A percentile compares a stretch with the other conserved stretches of the same genome.
Conservation (phyloP, 78 protist species). For the Dictyostelium firmibasis region DNA sequence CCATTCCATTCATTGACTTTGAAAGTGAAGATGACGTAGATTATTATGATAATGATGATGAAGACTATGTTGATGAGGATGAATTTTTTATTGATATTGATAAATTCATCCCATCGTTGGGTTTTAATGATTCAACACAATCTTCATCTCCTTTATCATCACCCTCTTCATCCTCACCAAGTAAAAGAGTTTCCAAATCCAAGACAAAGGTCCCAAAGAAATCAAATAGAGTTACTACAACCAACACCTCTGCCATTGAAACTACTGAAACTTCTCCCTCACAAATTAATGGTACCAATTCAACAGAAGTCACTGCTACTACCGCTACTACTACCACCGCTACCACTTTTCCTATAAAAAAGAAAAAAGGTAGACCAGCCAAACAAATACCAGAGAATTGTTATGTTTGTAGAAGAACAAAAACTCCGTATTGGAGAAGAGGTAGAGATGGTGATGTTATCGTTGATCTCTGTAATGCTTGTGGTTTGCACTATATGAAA, state of each 20-base stretch:
- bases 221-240: background rate
- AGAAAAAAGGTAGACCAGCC: background rate
- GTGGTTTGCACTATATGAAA: constrained; percentile 9
- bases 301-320: background rate
- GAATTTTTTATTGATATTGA: too few relatives aligned
- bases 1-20: background rate
- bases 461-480: constrained; percentile 12
- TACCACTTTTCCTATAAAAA: background rate
- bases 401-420: background rate
- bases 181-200: background rate
- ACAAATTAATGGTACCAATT: background rate
- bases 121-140: background rate
- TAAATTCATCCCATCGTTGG: background rate
- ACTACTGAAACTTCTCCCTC: background rate
- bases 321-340: background rate
- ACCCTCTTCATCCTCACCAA: background rate
- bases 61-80: background rate
- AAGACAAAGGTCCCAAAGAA: background rate
- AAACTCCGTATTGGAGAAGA: background rate
- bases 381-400: background rate
- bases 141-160: background rate
- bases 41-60: background rate
- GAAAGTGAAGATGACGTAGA: background rate
- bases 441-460: background rate
- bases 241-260: background rate